A percentile compares a stretch with the other conserved stretches of the same genome.
phyloP scores from a whole-genome alignment of 2,329 filamentous ascomycete genomes.

The Tolypocladium sp. region DNA sequence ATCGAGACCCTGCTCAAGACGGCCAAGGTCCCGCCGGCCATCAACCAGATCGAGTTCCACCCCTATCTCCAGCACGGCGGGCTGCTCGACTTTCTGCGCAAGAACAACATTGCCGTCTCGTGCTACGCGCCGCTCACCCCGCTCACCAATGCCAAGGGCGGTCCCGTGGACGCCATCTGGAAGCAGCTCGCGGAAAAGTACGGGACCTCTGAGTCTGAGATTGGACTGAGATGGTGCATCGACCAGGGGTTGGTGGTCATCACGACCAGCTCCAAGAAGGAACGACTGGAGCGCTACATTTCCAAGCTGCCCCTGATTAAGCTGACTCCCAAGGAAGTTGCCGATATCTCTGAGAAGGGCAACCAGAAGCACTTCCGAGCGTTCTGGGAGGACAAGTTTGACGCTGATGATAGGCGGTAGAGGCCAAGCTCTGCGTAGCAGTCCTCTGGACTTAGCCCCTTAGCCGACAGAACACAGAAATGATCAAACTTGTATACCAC shows the following conservation, averaged over 20 bases:
- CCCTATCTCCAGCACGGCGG: constrained; percentile 61
- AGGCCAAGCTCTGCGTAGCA: neutral
- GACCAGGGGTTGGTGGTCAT: constrained; percentile 50
- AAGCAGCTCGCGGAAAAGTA: constrained; percentile 47
- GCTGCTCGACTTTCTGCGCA: constrained; percentile 47
- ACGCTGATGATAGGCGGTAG: constrained; percentile 34
- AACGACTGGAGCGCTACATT: constrained; percentile 47
- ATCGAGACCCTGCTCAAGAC: constrained; percentile 48
- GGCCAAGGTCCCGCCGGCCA: constrained; percentile 52
- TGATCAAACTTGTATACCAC: neutral
- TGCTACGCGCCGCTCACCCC: constrained; percentile 49
- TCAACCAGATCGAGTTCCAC: constrained; percentile 78
- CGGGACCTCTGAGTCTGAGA: constrained; percentile 42
- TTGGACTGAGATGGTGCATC: constrained; percentile 50
- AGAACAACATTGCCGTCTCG: constrained; percentile 46
- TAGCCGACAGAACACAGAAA: neutral
- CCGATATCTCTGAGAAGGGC: constrained; percentile 45
- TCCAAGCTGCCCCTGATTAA: constrained; percentile 43
- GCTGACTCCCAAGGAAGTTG: constrained; percentile 49
- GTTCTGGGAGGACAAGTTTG: constrained; percentile 49
- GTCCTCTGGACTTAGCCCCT: neutral
- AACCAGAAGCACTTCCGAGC: constrained; percentile 51
- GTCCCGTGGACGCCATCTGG: constrained; percentile 44
- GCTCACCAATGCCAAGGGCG: constrained; percentile 34
- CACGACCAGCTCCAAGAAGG: constrained; percentile 50